Evolutionary conservation across 2,329 filamentous ascomycete genomes (phyloP), one percentile per base, ranked within the genome.

Genomic region (Diaporthe sp.): DNA sequence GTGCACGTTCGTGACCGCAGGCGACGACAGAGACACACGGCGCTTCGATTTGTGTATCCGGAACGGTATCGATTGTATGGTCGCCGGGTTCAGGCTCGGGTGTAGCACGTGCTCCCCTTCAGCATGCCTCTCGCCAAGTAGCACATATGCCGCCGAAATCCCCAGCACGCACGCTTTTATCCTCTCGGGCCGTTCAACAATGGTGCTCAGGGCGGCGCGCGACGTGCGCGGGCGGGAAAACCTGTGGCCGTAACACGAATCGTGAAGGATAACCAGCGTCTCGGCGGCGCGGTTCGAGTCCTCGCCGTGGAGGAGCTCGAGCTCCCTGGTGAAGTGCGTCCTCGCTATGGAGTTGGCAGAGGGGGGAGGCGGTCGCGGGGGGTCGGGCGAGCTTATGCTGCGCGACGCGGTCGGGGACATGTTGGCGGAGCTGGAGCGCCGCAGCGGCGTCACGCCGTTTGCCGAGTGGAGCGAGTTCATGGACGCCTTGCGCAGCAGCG

Each of bases 171-270:
- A 92, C 6, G 97, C 97, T 78, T 94, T 94, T 77, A 99, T 92
- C 75, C 97, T 89, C 85, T 99, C 97, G 0, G 97, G 97, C 15
- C 97, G 90, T 84, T 99, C 97, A 66, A 99, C 96, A 77, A 99
- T 98, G 73, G 92, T 94, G 79, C 87, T 91, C 1, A 98, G 88
- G 22, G 90, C 89, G 58, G 86, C 89, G 79, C 93, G 93, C 30
- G 91, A 93, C 0, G 95, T 93, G 78, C 94, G 92, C 5, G 95
- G 95, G 58, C 97, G 90, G 15, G 96, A 95, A 83, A 92, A 99
- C 30, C 95, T 92, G 84, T 99, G 97, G 33, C 96, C 96, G 82
- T 98, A 99, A 84, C 96, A 98, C 71, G 94, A 92, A 85, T 99
- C 97, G 80, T 98, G 95, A 2, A 99, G 86, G 40, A 99, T 89